phyloP scores from a whole-genome alignment of 2,329 filamentous ascomycete genomes.

The Fusarium globosum region DNA sequence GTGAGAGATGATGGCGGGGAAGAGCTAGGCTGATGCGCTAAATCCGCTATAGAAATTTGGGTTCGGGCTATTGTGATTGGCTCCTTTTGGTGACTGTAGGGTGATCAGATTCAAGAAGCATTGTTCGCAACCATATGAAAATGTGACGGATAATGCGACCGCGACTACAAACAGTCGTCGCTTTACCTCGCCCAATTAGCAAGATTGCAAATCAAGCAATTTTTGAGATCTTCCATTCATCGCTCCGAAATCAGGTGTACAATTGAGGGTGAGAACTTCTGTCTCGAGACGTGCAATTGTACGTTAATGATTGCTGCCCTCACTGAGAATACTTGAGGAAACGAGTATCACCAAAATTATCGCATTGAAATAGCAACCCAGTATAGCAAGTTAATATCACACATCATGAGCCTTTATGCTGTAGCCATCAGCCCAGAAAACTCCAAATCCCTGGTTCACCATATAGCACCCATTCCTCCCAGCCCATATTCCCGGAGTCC shows the following conservation, averaged over 20 bases:
- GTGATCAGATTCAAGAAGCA: accelerated
- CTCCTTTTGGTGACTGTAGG: accelerated
- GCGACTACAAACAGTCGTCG: neutral
- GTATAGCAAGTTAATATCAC: neutral
- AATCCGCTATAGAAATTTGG: neutral
- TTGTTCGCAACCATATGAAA: too few species aligned
- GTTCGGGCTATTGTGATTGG: neutral
- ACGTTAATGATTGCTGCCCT: accelerated
- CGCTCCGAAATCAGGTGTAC: too few species aligned
- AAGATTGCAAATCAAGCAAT: neutral
- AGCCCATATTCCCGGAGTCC: too few species aligned
- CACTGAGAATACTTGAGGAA: too few species aligned
- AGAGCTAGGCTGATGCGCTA: neutral
- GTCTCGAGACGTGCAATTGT: accelerated
- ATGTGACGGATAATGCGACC: accelerated
- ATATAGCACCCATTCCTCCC: accelerated
- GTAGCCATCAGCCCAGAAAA: accelerated
- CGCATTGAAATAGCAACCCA: neutral
- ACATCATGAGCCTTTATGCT: neutral
- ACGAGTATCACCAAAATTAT: neutral
- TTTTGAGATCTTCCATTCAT: too few species aligned
- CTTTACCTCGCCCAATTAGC: accelerated
- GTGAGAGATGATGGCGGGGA: neutral
- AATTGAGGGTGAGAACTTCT: neutral
- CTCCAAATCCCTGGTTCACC: too few species aligned